phyloP scores from a whole-genome alignment of 2,329 filamentous ascomycete species.

The Gnomoniopsis sp. region DNA sequence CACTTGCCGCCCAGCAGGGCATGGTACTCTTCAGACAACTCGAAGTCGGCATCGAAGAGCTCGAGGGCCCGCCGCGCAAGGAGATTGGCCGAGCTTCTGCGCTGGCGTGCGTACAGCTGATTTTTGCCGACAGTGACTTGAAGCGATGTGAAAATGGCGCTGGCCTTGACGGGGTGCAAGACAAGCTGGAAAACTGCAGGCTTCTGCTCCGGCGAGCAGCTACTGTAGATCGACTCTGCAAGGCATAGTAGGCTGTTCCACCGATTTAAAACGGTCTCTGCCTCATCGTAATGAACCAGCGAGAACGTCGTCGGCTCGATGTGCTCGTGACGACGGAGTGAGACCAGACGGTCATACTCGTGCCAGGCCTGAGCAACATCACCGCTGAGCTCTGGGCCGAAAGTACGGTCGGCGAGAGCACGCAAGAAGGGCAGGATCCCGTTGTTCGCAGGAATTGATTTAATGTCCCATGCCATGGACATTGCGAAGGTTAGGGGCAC shows the following conservation, averaged over 20 bases:
- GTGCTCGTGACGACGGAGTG: conserved; percentile 58
- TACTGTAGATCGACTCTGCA: conserved; percentile 42
- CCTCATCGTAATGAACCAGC: conserved; percentile 58
- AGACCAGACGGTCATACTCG: conserved; percentile 45
- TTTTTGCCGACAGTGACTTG: conserved; percentile 46
- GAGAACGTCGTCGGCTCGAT: conserved; percentile 55
- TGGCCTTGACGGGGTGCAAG: conserved; percentile 57
- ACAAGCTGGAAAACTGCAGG: conserved; percentile 59
- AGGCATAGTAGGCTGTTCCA: conserved; percentile 46
- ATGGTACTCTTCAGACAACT: conserved; percentile 48
- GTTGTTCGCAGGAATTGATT: conserved; percentile 40
- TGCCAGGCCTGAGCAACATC: conserved; percentile 48
- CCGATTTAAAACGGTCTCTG: conserved; percentile 47
- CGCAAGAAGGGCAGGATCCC: conserved; percentile 45
- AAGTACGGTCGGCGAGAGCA: conserved; percentile 30
- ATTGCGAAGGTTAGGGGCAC: conserved; percentile 55
- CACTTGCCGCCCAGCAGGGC: conserved; percentile 50
- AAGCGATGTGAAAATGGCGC: conserved; percentile 49
- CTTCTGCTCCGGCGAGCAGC: conserved; percentile 38
- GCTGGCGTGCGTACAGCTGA: conserved; percentile 51
- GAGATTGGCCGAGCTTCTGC: conserved; percentile 53
- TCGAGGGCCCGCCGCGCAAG: conserved; percentile 42
- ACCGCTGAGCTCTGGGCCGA: conserved; percentile 29
- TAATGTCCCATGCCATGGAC: conserved; percentile 55
- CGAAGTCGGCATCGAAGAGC: conserved; percentile 48